phyloP scores from a whole-genome alignment of 129 eudicot species.

The Silybum marianum region DNA sequence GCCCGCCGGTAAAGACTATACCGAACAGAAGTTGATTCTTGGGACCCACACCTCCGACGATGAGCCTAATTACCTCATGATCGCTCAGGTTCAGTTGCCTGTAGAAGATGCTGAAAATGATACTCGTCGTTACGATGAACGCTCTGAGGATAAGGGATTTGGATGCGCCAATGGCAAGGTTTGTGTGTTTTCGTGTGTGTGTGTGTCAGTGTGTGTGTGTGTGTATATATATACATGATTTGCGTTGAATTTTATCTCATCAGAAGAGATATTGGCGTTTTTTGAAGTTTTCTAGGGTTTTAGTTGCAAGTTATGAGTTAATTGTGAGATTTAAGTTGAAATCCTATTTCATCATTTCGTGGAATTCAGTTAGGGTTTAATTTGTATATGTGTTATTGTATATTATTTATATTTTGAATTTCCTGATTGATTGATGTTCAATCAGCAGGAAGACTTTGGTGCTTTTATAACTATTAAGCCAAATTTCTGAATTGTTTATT shows the following conservation, averaged over 20 bases:
- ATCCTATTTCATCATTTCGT: not conserved
- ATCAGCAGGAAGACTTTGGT: not conserved
- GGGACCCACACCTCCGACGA: conserved; percentile 70
- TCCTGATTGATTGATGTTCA: not conserved
- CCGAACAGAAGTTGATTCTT: conserved; percentile 63
- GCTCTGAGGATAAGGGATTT: conserved; percentile 47
- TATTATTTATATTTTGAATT: not conserved
- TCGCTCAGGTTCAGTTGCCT: conserved; percentile 72
- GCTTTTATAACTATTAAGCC: not conserved
- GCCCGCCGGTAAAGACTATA: conserved; percentile 65
- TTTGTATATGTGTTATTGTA: not conserved
- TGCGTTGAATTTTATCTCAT: no score
- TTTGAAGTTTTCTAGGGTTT: not conserved
- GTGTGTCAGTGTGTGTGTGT: not conserved
- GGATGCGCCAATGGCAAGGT: conserved; percentile 71
- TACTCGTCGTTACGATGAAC: conserved; percentile 57
- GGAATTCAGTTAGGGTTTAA: not conserved
- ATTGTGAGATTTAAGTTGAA: not conserved
- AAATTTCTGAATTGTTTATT: not conserved
- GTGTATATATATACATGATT: no score
- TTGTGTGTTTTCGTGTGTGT: not conserved
- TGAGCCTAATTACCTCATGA: conserved; percentile 62
- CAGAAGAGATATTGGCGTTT: not conserved
- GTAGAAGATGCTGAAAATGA: conserved; percentile 64
- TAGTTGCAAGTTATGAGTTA: not conserved